Base-by-base conservation (phyloP, 2,329 filamentous ascomycete genomes). In the Orbilia brochopaga region DNA sequence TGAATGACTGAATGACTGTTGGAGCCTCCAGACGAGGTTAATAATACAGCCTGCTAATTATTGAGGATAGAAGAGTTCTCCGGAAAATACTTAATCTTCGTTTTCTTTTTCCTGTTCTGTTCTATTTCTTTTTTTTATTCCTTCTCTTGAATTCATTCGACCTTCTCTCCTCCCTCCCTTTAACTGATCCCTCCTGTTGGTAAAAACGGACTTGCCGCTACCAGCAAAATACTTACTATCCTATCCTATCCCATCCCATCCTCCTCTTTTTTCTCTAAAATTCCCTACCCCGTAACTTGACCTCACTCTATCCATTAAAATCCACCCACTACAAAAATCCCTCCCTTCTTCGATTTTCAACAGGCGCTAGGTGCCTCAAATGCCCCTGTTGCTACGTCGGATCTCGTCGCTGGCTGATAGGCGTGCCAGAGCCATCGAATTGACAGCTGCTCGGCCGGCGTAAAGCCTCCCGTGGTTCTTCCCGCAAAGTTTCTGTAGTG, bases 121-220 rank as follows among this genome's bases (percentile, higher is more conserved):
- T 11, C 24, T 27, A 13, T 27, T 15, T n/a, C 23, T 23, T 30
- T 53, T 8, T 30, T 23, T 53, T 53, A 10, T 23, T 53, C 11
- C 4, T 53, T 23, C 50, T 35, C n/a, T n/a, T n/a, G n/a, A n/a
- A n/a, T n/a, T n/a, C n/a, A n/a, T 40, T 55, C 50, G 21, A 30
- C 19, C 37, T 40, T 37, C 13, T 55, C 11, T 53, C 15, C 51
- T 55, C 32, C 46, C 50, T 42, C 56, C n/a, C 19, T 2, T 54
- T 50, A 59, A 50, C 44, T 53, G 24, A 60, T 37, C 19, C 23
- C 42, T 46, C 15, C 40, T 48, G 13, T 46, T 46, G 24, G 24
- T 58, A 44, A n/a, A n/a, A n/a, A 58, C 44, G 4, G 27, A 32
- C 8, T 32, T 32, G 27, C 27, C 27, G 27, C 27, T 32, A 32